Base-by-base conservation (phyloP, 2,329 filamentous ascomycete species). In the Pseudohalonectria lignicola region DNA sequence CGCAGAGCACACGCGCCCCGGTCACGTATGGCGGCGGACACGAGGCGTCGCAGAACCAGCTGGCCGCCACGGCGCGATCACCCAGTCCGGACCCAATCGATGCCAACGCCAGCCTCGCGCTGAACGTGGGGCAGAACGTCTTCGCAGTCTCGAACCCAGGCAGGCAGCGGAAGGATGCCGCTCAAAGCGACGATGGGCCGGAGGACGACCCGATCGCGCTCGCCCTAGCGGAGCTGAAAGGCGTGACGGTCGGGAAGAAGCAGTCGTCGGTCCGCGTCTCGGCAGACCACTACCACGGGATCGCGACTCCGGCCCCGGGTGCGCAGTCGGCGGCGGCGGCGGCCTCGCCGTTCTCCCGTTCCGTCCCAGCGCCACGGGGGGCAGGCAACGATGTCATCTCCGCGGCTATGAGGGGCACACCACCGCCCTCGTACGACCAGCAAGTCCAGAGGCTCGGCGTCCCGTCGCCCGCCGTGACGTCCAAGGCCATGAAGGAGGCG, bases 41-140 rank as follows among this genome's bases (percentile, higher is more conserved):
- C 28, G 31, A 34, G 21, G 58, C 63, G 37, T 47, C 55, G 7
- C 55, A 59, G 38, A 61, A 52, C 38, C 44, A 63, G 39, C 50
- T 58, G 12, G 48, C 58, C 9, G 23, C 20, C 19, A 15, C 26
- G 12, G 63, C 70, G 29, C 62, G 67, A 13, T 63, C 65, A 8
- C 61, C 63, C 12, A 93, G 86, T 50, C 86, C 86, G 4, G 86
- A 93, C 38, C 83, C 84, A 1, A 88, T 92, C 28, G 92, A 95
- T 53, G 88, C 90, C 40, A 81, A 92, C 44, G 87, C 90, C 29
- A 94, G 83, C 55, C 79, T 96, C 50, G 90, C 94, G 43, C 70
- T 98, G 20, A 95, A 95, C 51, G 76, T 98, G 39, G 92, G 92
- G 7, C 86, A 93, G 50, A 98, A 98, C 50, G 86, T 98, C 10